These are phyloP conservation scores for Pseudocercospora ulei DNA, from an alignment of 2,329 filamentous ascomycete species.

Conservation along the genomic window DNA sequence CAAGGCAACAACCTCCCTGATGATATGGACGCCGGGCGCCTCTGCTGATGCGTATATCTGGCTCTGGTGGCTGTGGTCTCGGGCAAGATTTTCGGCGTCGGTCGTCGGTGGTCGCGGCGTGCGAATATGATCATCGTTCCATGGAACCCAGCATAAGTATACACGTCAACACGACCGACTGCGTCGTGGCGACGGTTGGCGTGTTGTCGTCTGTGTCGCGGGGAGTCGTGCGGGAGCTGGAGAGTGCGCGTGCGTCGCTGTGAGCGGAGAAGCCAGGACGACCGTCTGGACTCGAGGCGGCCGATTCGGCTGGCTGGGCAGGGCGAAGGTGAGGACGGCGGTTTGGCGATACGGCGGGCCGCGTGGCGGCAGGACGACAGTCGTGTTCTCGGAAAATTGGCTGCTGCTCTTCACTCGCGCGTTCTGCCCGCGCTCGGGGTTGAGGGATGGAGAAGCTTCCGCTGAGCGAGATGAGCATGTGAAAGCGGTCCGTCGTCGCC, in stretches of 20 bases:
- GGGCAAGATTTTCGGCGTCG: not conserved
- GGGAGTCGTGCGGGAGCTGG: not conserved
- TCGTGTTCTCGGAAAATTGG: not conserved
- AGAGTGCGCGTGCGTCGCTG: conserved; percentile 2
- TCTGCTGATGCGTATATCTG: not conserved
- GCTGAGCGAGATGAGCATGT: conserved; percentile 6
- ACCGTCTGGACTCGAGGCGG: conserved; percentile 5
- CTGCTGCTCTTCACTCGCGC: not conserved
- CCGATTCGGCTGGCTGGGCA: not conserved
- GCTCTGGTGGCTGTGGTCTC: not conserved
- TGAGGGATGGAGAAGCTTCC: conserved; percentile 4
- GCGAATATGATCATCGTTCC: conserved; percentile 6
- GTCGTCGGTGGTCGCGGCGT: not conserved
- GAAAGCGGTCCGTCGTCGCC: too few relatives aligned
- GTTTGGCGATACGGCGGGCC: not conserved
- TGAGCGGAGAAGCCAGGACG: conserved; percentile 8
- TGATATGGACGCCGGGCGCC: not conserved
- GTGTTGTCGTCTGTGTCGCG: too few relatives aligned
- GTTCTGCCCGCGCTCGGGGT: not conserved
- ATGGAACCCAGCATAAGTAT: too few relatives aligned
- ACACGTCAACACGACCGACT: too few relatives aligned
- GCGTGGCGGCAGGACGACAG: not conserved
- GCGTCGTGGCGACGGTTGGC: too few relatives aligned
- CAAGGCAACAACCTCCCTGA: not conserved
- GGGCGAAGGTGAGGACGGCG: not conserved